Conservation (phyloP, 2,329 filamentous ascomycete species). For the Fusarium sp. region DNA sequence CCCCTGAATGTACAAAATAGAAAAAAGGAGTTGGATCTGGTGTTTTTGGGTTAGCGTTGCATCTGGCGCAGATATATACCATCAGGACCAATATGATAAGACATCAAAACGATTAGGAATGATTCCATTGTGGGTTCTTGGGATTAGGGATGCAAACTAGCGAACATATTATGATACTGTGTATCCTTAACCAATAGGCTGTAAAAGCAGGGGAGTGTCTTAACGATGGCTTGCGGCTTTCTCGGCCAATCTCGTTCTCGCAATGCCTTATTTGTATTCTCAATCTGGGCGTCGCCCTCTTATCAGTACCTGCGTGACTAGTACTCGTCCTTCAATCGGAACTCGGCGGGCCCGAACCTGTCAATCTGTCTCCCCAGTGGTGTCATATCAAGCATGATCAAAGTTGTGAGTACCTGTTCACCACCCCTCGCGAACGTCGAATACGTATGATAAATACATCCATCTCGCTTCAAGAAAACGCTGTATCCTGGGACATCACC, state of each 20-base stretch:
- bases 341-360: constrained; percentile 44
- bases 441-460: constrained; percentile 56
- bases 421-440: constrained; percentile 52
- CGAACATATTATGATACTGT: too few relatives aligned
- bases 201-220: background rate
- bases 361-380: constrained; percentile 53
- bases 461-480: constrained; percentile 53
- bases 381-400: constrained; percentile 53
- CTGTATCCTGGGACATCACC: constrained; percentile 56
- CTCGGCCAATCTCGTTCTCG: background rate
- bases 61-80: constrained; percentile 26
- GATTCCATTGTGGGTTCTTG: background rate
- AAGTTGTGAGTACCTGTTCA: constrained; percentile 50
- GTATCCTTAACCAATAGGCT: background rate
- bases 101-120: background rate
- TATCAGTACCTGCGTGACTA: too few relatives aligned
- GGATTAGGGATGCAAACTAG: too few relatives aligned
- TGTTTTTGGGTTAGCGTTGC: constrained; percentile 31
- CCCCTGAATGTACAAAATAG: constrained; percentile 3
- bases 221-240: background rate
- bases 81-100: constrained; percentile 3
- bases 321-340: constrained; percentile 47
- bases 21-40: constrained; percentile 29
- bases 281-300: too few relatives aligned
- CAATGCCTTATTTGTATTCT: background rate